Evolutionary conservation across 495 filamentous ascomycete species (phyloP).

Genomic region (Penicillium subrubescens): DNA sequence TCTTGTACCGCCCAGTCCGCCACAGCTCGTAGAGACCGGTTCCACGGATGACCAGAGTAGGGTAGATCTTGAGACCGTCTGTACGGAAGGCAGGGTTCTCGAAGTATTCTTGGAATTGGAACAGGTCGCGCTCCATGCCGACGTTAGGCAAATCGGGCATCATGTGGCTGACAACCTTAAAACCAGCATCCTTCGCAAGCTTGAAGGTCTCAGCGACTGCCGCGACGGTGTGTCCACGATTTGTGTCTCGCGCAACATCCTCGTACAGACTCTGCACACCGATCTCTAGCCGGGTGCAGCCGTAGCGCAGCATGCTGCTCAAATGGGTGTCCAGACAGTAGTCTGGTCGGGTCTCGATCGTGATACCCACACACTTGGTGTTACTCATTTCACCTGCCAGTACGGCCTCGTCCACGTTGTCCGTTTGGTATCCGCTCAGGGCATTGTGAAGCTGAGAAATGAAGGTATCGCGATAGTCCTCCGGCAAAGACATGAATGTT

Average conservation of each 20-base stretch:
- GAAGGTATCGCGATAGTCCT: conserved; percentile 86
- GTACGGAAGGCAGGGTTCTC: conserved; percentile 95
- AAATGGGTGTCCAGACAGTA: conserved; percentile 94
- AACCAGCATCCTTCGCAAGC: conserved; percentile 93
- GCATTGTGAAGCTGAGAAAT: conserved; percentile 97
- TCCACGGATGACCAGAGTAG: conserved; percentile 94
- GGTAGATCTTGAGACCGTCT: conserved; percentile 98
- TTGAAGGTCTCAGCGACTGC: conserved; percentile 94
- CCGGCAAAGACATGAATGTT: conserved; percentile 95
- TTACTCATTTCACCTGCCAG: conserved; percentile 88
- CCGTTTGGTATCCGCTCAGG: conserved; percentile 86
- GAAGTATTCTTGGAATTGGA: conserved; percentile 97
- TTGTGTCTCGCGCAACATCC: conserved; percentile 97
- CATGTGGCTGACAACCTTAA: conserved; percentile 99
- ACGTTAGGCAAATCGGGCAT: conserved; percentile 99
- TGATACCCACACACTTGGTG: conserved; percentile 97
- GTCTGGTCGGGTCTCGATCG: conserved; percentile 95
- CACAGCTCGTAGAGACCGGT: conserved; percentile 97
- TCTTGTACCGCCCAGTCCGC: conserved; percentile 95
- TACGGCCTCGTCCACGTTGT: conserved; percentile 93
- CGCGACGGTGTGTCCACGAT: conserved; percentile 93
- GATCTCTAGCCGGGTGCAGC: conserved; percentile 91
- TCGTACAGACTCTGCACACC: conserved; percentile 97
- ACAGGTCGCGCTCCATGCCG: conserved; percentile 94
- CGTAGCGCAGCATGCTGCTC: conserved; percentile 92